Percentiles rank a stretch among this genome's conserved stretches.
phyloP scores from a whole-genome alignment of 805 yeast species.

The Candida silvatica region DNA sequence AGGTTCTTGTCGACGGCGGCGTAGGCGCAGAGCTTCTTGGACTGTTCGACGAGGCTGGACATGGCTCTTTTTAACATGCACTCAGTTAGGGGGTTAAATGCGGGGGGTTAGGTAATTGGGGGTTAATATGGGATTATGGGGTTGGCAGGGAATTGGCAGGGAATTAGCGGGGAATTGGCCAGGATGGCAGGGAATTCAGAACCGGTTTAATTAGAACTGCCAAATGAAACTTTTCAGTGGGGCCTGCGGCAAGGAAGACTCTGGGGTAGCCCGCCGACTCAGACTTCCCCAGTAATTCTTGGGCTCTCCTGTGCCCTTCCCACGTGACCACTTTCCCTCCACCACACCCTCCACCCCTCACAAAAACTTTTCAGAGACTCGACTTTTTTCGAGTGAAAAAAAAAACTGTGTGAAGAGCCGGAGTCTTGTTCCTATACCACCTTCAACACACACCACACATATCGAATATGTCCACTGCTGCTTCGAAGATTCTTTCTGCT shows the following conservation, averaged over 20 bases:
- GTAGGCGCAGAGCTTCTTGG: constrained; percentile 88
- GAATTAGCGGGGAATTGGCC: too few species aligned
- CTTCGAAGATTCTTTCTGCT: constrained; percentile 88
- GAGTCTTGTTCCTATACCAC: neutral
- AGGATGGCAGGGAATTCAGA: too few species aligned
- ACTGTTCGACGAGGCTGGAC: constrained; percentile 57
- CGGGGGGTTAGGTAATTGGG: neutral
- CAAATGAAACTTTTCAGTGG: too few species aligned
- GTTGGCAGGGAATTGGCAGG: too few species aligned
- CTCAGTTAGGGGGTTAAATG: too few species aligned
- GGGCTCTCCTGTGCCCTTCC: too few species aligned
- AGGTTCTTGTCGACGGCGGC: constrained; percentile 86
- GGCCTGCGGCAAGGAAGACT: too few species aligned
- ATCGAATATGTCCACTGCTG: constrained; percentile 79
- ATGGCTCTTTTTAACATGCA: too few species aligned
- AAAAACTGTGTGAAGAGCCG: neutral
- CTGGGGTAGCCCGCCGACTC: too few species aligned
- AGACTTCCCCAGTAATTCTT: too few species aligned
- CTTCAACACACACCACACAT: neutral
- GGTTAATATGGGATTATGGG: neutral
- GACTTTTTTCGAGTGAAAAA: neutral
- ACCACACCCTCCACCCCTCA: neutral
- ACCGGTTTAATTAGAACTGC: too few species aligned
- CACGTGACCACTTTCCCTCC: neutral
- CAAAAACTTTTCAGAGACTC: neutral